These are phyloP conservation scores for Camellia japonica DNA, from an alignment of 148 eudicot species.

Conservation along the genomic window DNA sequence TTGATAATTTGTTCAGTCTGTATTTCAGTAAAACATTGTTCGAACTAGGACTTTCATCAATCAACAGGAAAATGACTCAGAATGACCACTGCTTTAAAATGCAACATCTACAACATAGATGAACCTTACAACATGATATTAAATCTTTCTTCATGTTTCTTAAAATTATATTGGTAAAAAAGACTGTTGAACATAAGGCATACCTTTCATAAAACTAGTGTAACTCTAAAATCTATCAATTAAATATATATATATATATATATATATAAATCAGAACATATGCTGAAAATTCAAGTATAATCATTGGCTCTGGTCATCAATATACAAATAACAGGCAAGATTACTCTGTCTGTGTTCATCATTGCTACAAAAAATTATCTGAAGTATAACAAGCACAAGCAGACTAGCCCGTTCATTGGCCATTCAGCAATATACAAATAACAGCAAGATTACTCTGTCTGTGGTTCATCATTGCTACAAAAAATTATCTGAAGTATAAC, in stretches of 20 bases:
- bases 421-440: not conserved
- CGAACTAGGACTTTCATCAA: not conserved
- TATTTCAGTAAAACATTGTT: not conserved
- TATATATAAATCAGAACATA: not conserved
- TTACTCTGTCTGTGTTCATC: not conserved
- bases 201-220: not conserved
- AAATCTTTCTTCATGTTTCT: not conserved
- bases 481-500: not conserved
- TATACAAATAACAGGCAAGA: not conserved
- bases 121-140: not conserved
- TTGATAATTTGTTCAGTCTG: no score
- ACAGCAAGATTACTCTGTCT: not conserved
- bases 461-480: not conserved
- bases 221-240: not conserved
- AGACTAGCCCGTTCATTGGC: slow-evolving; percentile 20
- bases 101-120: not conserved
- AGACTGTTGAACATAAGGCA: no score
- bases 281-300: not conserved
- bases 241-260: not conserved
- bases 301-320: not conserved
- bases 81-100: not conserved
- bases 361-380: not conserved
- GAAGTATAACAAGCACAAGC: not conserved
- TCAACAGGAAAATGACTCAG: slow-evolving; percentile 6
- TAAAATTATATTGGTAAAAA: not conserved